Evolutionary conservation across 164 flowering plant genomes (phyloP), one percentile per base, ranked within the genome.

Genomic region (Magnolia changhungtana): DNA sequence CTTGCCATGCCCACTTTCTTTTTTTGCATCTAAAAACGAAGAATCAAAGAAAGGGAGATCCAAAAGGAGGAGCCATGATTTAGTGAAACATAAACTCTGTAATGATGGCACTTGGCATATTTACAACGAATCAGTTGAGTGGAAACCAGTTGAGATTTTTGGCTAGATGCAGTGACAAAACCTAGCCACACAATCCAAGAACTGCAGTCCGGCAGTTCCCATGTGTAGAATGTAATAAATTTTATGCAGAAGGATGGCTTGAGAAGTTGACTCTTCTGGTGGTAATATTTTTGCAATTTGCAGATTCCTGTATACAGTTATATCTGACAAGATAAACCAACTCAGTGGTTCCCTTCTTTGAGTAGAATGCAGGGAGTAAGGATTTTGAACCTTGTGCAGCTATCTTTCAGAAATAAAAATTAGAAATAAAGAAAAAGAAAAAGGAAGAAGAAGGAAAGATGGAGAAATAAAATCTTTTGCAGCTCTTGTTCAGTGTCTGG

Each of bases 81-180:
- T 14, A 59, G 11, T 59, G 16, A 19, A 8, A 8, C 45, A 37
- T 37, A 37, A 37, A 37, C 45, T 37, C 18, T 55, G 61, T 11
- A 55, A 11, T 13, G 61, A 11, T 11, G 61, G 18, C 18, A 11
- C 61, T 55, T 16, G 18, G 19, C 61, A 55, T 16, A 10, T 55
- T 55, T 55, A 11, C 13, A 55, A 66, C 11, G 71, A 66, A 74
- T 50, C 61, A 49, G 18, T 61, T 19, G 16, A 50, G 45, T 74
- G 61, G 70, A 66, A 74, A 74, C 50, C 59, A 50, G 13, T 66
- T 27, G 24, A 66, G 29, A 21, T 49, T 20, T 20, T 64, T 74
- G 16, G 52, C 24, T 65, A 4, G 51, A 55, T 55, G 16, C 61
- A n/a, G n/a, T 11, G 8, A 27, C 8, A 50, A 63, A 63, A 63